phyloP scores from a whole-genome alignment of 2,329 filamentous ascomycete genomes.

The Xylaria sp. region DNA sequence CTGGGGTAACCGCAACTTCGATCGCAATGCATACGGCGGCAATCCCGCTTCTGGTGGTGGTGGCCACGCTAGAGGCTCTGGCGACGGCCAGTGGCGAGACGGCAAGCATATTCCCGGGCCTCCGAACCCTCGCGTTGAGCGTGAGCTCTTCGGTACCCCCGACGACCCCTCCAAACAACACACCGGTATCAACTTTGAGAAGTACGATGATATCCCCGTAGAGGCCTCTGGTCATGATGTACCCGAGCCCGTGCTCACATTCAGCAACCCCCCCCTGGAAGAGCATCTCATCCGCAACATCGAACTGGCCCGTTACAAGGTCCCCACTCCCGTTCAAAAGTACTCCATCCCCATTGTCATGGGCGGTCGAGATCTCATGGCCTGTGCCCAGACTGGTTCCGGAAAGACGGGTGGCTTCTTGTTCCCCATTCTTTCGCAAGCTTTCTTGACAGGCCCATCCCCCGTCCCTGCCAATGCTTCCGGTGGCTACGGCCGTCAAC shows the following conservation, averaged over 20 bases:
- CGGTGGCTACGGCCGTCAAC: slow-evolving; percentile 85
- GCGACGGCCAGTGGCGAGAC: slow-evolving; percentile 95
- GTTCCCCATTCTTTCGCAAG: slow-evolving; percentile 98
- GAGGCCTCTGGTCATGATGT: slow-evolving; percentile 95
- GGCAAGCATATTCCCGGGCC: slow-evolving; percentile 96
- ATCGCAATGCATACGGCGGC: slow-evolving; percentile 72
- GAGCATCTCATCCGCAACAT: slow-evolving; percentile 95
- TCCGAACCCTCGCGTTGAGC: slow-evolving; percentile 87
- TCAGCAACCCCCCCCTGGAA: slow-evolving; percentile 95
- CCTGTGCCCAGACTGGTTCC: slow-evolving; percentile 99
- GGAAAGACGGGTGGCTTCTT: slow-evolving; percentile 99
- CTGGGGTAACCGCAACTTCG: slow-evolving; percentile 58
- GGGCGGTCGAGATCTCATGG: slow-evolving; percentile 97
- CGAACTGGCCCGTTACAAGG: slow-evolving; percentile 90
- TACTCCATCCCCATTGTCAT: slow-evolving; percentile 99
- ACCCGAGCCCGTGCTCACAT: slow-evolving; percentile 88
- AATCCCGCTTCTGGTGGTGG: slow-evolving; percentile 58
- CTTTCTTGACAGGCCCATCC: slow-evolving; percentile 89
- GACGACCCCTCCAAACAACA: slow-evolving; percentile 96
- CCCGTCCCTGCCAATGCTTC: slow-evolving; percentile 69
- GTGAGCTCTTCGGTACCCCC: slow-evolving; percentile 89
- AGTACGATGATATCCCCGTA: slow-evolving; percentile 99
- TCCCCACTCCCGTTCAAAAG: slow-evolving; percentile 97
- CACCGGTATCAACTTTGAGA: slow-evolving; percentile 99
- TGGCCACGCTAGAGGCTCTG: slow-evolving; percentile 78